Evolutionary conservation across 2,329 filamentous ascomycete species (phyloP).

Genomic region (Epichloe sp.): DNA sequence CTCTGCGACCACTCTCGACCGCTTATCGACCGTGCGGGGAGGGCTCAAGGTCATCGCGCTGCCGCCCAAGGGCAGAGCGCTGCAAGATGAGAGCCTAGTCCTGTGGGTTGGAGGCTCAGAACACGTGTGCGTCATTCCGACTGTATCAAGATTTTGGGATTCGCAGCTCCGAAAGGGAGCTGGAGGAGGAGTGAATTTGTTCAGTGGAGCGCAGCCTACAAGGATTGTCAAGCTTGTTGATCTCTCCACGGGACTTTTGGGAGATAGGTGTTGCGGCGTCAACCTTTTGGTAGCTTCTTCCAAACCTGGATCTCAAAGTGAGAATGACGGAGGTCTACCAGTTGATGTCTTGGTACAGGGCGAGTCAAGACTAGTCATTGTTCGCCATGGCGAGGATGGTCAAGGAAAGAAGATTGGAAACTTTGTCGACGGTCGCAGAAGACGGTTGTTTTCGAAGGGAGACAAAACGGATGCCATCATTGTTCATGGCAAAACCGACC

Average conservation of each 20-base stretch:
- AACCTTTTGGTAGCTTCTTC: slow-evolving; percentile 28
- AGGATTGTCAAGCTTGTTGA: slow-evolving; percentile 44
- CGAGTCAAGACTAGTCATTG: slow-evolving; percentile 41
- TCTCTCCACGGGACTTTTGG: slow-evolving; percentile 38
- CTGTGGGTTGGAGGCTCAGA: slow-evolving; percentile 45
- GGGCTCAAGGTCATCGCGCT: slow-evolving; percentile 38
- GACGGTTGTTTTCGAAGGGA: slow-evolving; percentile 23
- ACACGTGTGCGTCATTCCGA: slow-evolving; percentile 43
- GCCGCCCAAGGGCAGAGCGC: slow-evolving; percentile 27
- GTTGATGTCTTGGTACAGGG: slow-evolving; percentile 42
- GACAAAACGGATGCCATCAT: slow-evolving; percentile 39
- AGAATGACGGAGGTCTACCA: slow-evolving; percentile 28
- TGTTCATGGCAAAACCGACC: slow-evolving; percentile 33
- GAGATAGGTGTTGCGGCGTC: slow-evolving; percentile 42
- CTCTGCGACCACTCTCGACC: slow-evolving; percentile 32
- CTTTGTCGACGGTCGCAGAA: slow-evolving; percentile 19
- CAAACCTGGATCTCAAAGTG: slow-evolving; percentile 10
- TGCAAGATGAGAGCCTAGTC: slow-evolving; percentile 39
- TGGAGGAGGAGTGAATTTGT: slow-evolving; percentile 40
- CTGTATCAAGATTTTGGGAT: slow-evolving; percentile 45
- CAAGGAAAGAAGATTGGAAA: slow-evolving; percentile 30
- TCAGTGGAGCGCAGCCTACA: slow-evolving; percentile 40
- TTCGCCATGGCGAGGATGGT: slow-evolving; percentile 39
- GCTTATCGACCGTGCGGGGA: slow-evolving; percentile 37
- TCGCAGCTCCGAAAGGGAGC: slow-evolving; percentile 39